Percentiles rank a stretch among this genome's conserved stretches.
Conservation (phyloP, 2,329 filamentous ascomycete species). For the Stemphylium beticola region DNA sequence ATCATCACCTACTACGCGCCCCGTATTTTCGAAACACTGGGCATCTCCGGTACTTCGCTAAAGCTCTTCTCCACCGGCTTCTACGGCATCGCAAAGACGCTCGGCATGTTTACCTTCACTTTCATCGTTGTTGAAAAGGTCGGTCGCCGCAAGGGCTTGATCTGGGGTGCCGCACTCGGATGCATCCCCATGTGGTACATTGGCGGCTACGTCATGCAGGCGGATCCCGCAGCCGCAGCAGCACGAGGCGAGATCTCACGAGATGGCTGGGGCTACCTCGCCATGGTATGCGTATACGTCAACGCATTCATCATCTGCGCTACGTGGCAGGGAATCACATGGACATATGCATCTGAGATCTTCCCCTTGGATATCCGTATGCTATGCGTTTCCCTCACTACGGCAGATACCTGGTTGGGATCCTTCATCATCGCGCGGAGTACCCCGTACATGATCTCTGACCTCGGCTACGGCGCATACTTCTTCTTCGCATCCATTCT, state of each 20-base stretch:
- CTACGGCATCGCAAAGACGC: slow-evolving; percentile 53
- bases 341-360: slow-evolving; percentile 58
- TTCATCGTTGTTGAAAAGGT: slow-evolving; percentile 50
- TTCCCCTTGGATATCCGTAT: slow-evolving; percentile 53
- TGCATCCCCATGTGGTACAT: slow-evolving; percentile 60
- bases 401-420: slow-evolving; percentile 49
- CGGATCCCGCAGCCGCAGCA: slow-evolving; percentile 56
- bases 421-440: slow-evolving; percentile 50
- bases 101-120: slow-evolving; percentile 51
- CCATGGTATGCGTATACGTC: slow-evolving; percentile 62
- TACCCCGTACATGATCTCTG: slow-evolving; percentile 48
- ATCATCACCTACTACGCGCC: slow-evolving; percentile 49
- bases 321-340: slow-evolving; percentile 52
- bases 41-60: slow-evolving; percentile 52
- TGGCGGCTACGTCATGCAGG: slow-evolving; percentile 61
- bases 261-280: slow-evolving; percentile 58
- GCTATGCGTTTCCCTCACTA: slow-evolving; percentile 49
- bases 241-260: slow-evolving; percentile 51
- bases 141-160: slow-evolving; percentile 51
- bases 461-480: slow-evolving; percentile 48
- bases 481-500: slow-evolving; percentile 48
- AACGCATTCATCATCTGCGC: slow-evolving; percentile 61
- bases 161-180: slow-evolving; percentile 57
- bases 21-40: slow-evolving; percentile 51
- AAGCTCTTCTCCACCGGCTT: slow-evolving; percentile 59